Percentiles rank a stretch among this genome's conserved stretches.
Conservation (phyloP, 106 monocot genomes). For the Acorus calamus region DNA sequence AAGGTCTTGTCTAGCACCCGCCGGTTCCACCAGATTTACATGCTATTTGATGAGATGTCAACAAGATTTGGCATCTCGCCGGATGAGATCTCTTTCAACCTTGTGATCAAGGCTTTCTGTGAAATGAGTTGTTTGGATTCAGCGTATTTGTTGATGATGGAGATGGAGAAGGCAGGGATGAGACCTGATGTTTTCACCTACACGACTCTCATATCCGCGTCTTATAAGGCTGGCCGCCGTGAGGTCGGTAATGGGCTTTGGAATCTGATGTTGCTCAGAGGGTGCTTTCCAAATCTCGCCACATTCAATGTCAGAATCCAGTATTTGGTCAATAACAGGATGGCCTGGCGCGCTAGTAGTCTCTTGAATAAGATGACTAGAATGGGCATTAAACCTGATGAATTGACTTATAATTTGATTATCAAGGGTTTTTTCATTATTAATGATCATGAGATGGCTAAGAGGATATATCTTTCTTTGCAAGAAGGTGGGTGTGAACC, state of each 20-base stretch:
- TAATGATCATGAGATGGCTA: conserved; percentile 73
- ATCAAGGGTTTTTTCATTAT: conserved; percentile 85
- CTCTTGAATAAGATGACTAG: conserved; percentile 53
- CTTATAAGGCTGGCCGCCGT: conserved; percentile 53
- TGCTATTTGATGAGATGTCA: conserved; percentile 21
- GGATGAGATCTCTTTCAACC: conserved; percentile 80
- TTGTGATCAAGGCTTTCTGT: conserved; percentile 56
- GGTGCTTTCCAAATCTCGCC: conserved; percentile 67
- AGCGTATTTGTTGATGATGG: conserved; percentile 60
- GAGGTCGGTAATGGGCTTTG: conserved; percentile 86
- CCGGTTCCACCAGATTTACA: conserved; percentile 24
- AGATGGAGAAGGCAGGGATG: conserved; percentile 55
- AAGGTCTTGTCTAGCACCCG: conserved; percentile 47
- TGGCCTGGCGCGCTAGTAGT: conserved; percentile 62
- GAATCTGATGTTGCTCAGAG: conserved; percentile 80
- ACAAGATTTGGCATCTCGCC: conserved; percentile 44
- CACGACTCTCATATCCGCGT: conserved; percentile 69
- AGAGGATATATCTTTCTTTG: conserved; percentile 56
- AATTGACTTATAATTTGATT: conserved; percentile 78
- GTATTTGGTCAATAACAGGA: conserved; percentile 52
- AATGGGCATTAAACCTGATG: conserved; percentile 54
- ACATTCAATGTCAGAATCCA: conserved; percentile 91
- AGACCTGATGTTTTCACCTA: conserved; percentile 83
- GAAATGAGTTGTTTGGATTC: conserved; percentile 37
- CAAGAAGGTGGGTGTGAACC: conserved; percentile 59